Percentiles rank a stretch among this genome's conserved stretches.
Conservation (phyloP, 192 early-diverging fungal genomes). For the Linnemannia zychae region DNA sequence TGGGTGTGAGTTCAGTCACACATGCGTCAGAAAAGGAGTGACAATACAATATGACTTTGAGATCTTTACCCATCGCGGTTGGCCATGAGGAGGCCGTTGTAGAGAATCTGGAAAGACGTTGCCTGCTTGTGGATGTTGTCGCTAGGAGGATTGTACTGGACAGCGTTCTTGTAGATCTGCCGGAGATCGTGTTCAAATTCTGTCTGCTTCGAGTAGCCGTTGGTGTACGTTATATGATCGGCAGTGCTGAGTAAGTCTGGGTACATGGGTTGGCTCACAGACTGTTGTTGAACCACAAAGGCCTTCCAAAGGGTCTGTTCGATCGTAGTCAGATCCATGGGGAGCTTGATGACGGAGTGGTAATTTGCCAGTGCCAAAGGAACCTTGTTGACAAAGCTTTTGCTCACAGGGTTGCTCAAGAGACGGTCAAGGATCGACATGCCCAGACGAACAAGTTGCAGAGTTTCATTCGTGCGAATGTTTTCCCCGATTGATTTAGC, state of each 20-base stretch:
- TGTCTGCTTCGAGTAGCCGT: slow-evolving; percentile 54
- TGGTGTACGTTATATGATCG: neutral
- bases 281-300: neutral
- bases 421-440: slow-evolving; percentile 29
- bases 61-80: slow-evolving; percentile 24
- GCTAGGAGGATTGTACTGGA: slow-evolving; percentile 21
- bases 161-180: slow-evolving; percentile 62
- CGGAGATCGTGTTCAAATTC: slow-evolving; percentile 63
- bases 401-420: slow-evolving; percentile 29
- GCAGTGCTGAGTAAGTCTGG: neutral
- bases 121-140: slow-evolving; percentile 32
- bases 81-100: neutral
- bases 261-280: neutral
- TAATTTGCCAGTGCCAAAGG: slow-evolving; percentile 53
- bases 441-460: slow-evolving; percentile 40
- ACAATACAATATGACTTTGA: neutral
- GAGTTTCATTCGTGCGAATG: neutral
- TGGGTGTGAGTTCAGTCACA: neutral
- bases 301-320: slow-evolving; percentile 62
- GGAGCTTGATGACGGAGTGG: slow-evolving; percentile 59
- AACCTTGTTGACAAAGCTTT: slow-evolving; percentile 48
- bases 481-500: neutral
- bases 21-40: neutral
- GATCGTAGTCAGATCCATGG: slow-evolving; percentile 63
- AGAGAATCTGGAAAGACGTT: slow-evolving; percentile 1